Conservation (phyloP, 2,329 filamentous ascomycete species). For the Cercospora zeae-maydis region DNA sequence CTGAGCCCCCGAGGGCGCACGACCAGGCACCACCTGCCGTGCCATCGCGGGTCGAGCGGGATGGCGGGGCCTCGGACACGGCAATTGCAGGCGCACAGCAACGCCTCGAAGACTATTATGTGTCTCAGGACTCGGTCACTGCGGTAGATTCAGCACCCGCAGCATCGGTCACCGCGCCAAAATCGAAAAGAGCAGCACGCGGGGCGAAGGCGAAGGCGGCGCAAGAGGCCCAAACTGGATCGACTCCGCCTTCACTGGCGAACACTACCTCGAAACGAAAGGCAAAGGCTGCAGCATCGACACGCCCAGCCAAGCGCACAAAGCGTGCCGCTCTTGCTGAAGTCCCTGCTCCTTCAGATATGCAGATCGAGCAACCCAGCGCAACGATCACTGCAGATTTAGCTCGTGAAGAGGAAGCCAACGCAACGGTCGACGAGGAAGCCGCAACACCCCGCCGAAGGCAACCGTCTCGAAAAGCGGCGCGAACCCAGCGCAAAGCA, state of each 20-base stretch:
- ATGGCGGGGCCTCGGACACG: not conserved
- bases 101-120: conserved; percentile 8
- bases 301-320: conserved; percentile 16
- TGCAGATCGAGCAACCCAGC: conserved; percentile 6
- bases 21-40: not conserved
- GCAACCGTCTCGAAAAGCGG: conserved; percentile 6
- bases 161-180: not conserved
- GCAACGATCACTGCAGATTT: conserved; percentile 19
- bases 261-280: conserved; percentile 8
- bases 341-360: not conserved
- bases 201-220: not conserved
- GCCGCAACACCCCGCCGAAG: conserved; percentile 14
- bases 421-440: not conserved
- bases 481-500: conserved; percentile 9
- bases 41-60: not conserved
- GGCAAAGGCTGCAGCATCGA: conserved; percentile 7
- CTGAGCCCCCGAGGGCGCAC: not conserved
- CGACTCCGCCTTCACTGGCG: not conserved
- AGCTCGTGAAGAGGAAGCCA: not conserved
- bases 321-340: not conserved
- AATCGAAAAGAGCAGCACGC: not conserved
- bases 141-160: not conserved
- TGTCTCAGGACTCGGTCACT: not conserved
- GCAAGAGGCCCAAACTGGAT: conserved; percentile 4
- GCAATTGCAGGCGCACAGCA: conserved; percentile 5